phyloP scores from a whole-genome alignment of 345 rosid genomes.

The Acer saccharum region DNA sequence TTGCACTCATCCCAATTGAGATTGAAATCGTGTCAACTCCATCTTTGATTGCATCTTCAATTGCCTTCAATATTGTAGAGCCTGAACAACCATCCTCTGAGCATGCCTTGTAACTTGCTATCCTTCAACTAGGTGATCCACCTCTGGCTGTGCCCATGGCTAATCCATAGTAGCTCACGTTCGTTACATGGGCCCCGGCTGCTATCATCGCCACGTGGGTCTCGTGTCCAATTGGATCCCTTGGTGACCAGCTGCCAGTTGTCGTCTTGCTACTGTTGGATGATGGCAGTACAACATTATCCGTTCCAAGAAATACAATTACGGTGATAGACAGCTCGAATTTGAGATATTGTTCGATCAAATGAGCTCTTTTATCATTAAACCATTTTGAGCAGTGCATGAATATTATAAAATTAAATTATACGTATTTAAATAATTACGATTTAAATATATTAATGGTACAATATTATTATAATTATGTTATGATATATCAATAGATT shows the following conservation, averaged over 20 bases:
- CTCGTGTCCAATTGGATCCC: slow-evolving; percentile 64
- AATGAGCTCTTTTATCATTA: too few relatives aligned
- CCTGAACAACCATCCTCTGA: slow-evolving; percentile 56
- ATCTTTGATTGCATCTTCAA: slow-evolving; percentile 70
- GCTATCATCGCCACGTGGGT: slow-evolving; percentile 70
- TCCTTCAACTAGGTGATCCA: slow-evolving; percentile 49
- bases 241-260: slow-evolving; percentile 43
- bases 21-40: slow-evolving; percentile 75
- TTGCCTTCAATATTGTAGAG: slow-evolving; percentile 59
- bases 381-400: too few relatives aligned
- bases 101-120: slow-evolving; percentile 68
- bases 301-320: too few relatives aligned
- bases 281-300: not conserved
- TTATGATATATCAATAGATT: too few relatives aligned
- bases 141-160: slow-evolving; percentile 58
- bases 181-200: slow-evolving; percentile 46
- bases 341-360: too few relatives aligned
- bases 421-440: too few relatives aligned
- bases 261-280: slow-evolving; percentile 15
- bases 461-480: too few relatives aligned
- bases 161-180: slow-evolving; percentile 59
- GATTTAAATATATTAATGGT: too few relatives aligned
- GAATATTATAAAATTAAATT: too few relatives aligned
- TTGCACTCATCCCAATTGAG: slow-evolving; percentile 55
- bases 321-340: too few relatives aligned